Evolutionary conservation across 495 filamentous ascomycete genomes (phyloP).

Genomic region (Talaromyces wortmannii): DNA sequence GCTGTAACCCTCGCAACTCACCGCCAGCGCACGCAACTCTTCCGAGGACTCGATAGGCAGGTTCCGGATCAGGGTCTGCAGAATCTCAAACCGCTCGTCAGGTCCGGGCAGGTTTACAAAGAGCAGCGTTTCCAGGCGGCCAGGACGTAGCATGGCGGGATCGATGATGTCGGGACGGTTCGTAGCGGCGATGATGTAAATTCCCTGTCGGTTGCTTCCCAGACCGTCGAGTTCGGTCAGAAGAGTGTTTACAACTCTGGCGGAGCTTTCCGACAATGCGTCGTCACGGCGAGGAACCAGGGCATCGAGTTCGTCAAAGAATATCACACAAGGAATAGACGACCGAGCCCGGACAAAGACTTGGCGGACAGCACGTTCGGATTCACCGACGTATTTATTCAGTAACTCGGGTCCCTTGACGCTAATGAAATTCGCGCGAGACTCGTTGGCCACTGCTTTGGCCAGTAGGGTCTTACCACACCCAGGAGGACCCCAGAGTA

Average conservation of each 20-base stretch:
- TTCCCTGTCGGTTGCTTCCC: constrained; percentile 64
- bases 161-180: constrained; percentile 97
- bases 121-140: constrained; percentile 79
- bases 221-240: constrained; percentile 95
- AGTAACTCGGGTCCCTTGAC: constrained; percentile 93
- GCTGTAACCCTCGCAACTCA: constrained; percentile 76
- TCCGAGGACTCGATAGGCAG: constrained; percentile 46
- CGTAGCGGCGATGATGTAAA: constrained; percentile 93
- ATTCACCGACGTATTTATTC: constrained; percentile 95
- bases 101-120: constrained; percentile 83
- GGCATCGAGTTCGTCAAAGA: constrained; percentile 97
- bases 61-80: constrained; percentile 69
- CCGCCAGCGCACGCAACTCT: constrained; percentile 48
- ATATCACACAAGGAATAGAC: constrained; percentile 86
- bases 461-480: constrained; percentile 96
- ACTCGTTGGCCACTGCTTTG: constrained; percentile 94
- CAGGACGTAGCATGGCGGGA: constrained; percentile 87
- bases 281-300: constrained; percentile 81
- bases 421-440: constrained; percentile 93
- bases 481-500: constrained; percentile 95
- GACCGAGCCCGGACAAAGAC: constrained; percentile 86
- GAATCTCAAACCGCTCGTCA: constrained; percentile 76
- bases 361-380: constrained; percentile 85
- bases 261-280: constrained; percentile 71
- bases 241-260: constrained; percentile 89